Base-by-base conservation (phyloP, 2,329 filamentous ascomycete species). In the Plectosphaerella plurivora region DNA sequence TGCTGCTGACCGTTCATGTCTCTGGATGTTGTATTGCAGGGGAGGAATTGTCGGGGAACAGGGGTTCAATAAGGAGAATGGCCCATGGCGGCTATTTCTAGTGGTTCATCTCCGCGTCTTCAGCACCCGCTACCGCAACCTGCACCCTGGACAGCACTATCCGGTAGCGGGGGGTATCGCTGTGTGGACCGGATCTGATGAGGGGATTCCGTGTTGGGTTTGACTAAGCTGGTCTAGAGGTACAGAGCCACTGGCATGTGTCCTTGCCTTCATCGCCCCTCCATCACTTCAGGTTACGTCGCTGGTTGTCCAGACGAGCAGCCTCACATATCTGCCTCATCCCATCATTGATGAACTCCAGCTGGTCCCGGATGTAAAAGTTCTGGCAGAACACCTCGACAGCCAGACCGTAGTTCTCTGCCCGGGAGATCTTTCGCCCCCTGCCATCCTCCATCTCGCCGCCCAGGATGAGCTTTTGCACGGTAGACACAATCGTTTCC, bases 321-420 rank as follows among this genome's bases (percentile, higher is more conserved):
- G 57, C 59, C 51, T 52, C 47, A 25, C 57, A 57, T 12, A 64
- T 54, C 46, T 52, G 56, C 20, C 50, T 53, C 58, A 66, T 62
- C 1, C 49, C 55, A 39, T 62, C 58, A 15, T 65, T 62, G 45
- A 63, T 65, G 45, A 58, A 61, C 15, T 57, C 55, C 11, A 57
- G 46, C 4, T 57, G 51, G 6, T 59, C 56, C 28, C 64, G 53
- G 50, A 68, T 68, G 51, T 70, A 68, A 50, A 66, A 57, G 25
- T 63, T 63, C 35, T 63, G 61, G 4, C 64, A 62, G 51, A 61
- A 60, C 14, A 66, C 60, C 57, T 67, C 64, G 28, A 66, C 59
- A 1, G 59, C 56, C 4, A 68, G 51, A 36, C 63, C 65, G 47
- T 58, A 58, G 28, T 57, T 57, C n/a, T 57, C 52, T 9, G 56